Evolutionary conservation across 2,329 filamentous ascomycete species (phyloP).

Genomic region (Fusarium fracticaudum): DNA sequence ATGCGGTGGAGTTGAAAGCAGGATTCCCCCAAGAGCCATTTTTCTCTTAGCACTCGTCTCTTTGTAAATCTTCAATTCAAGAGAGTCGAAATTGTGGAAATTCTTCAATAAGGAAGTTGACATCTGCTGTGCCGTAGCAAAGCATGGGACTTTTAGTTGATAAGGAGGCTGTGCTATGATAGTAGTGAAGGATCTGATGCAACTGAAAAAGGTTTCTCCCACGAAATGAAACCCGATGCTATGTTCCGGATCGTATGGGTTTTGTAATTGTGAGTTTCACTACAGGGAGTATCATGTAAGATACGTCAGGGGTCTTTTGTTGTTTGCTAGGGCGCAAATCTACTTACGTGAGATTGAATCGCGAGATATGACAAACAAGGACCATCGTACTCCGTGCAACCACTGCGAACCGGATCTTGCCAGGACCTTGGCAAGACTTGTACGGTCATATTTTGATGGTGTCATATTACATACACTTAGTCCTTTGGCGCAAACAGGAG

Average conservation of each 20-base stretch:
- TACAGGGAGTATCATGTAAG: not conserved
- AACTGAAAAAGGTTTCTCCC: not conserved
- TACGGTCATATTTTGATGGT: not conserved
- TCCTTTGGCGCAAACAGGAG: not conserved
- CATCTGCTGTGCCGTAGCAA: constrained; percentile 15
- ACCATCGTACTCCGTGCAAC: not conserved
- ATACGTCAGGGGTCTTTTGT: not conserved
- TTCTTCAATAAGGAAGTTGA: constrained; percentile 11
- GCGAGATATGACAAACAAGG: not conserved
- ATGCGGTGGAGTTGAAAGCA: constrained; percentile 18
- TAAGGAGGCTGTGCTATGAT: constrained; percentile 12
- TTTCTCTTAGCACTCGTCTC: not conserved
- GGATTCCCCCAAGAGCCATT: not conserved
- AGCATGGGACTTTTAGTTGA: constrained; percentile 14
- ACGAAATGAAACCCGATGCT: not conserved
- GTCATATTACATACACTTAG: not conserved
- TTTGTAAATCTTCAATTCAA: not conserved
- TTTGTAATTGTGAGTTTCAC: constrained; percentile 11
- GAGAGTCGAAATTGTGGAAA: not conserved
- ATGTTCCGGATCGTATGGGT: not conserved
- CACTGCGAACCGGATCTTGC: not conserved
- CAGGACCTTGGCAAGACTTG: not conserved
- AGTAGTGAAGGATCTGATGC: not conserved
- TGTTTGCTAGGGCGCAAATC: not conserved
- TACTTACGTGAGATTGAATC: constrained; percentile 7